Percentiles rank a stretch among this genome's conserved stretches.
These are phyloP conservation scores for Xerophyta viscosa DNA, from an alignment of 106 monocot species.

Conservation along the genomic window DNA sequence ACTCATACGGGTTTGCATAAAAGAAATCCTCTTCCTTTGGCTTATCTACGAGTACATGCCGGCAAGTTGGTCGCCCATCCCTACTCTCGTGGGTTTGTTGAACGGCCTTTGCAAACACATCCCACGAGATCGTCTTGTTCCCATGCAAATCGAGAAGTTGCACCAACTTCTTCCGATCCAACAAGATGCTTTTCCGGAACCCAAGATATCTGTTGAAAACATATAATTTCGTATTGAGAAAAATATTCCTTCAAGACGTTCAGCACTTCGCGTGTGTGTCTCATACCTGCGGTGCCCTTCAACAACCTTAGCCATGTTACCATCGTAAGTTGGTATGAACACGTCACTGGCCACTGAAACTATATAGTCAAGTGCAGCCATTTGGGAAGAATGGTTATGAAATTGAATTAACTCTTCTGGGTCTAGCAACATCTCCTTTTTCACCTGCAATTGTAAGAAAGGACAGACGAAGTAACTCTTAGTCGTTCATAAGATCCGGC, in stretches of 20 bases:
- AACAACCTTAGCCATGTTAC: slow-evolving; percentile 86
- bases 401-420: slow-evolving; percentile 49
- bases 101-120: slow-evolving; percentile 34
- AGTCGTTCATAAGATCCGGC: neutral
- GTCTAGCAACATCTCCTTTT: slow-evolving; percentile 61
- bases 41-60: slow-evolving; percentile 31
- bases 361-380: slow-evolving; percentile 81
- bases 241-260: neutral
- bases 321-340: slow-evolving; percentile 71
- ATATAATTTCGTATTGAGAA: neutral
- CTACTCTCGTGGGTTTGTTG: slow-evolving; percentile 19
- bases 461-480: neutral
- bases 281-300: slow-evolving; percentile 69
- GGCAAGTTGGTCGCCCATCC: slow-evolving; percentile 31
- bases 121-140: slow-evolving; percentile 53
- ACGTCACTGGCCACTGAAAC: slow-evolving; percentile 60
- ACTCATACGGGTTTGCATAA: slow-evolving; percentile 60
- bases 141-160: slow-evolving; percentile 43
- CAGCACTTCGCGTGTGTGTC: neutral
- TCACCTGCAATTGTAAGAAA: slow-evolving; percentile 29
- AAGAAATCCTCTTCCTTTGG: slow-evolving; percentile 81
- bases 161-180: slow-evolving; percentile 51
- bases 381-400: slow-evolving; percentile 68
- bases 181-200: slow-evolving; percentile 37
- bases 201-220: slow-evolving; percentile 50